A percentile compares a stretch with the other conserved stretches of the same genome.
Conservation (phyloP, 2,329 filamentous ascomycete genomes). For the Fusarium cicatricum region DNA sequence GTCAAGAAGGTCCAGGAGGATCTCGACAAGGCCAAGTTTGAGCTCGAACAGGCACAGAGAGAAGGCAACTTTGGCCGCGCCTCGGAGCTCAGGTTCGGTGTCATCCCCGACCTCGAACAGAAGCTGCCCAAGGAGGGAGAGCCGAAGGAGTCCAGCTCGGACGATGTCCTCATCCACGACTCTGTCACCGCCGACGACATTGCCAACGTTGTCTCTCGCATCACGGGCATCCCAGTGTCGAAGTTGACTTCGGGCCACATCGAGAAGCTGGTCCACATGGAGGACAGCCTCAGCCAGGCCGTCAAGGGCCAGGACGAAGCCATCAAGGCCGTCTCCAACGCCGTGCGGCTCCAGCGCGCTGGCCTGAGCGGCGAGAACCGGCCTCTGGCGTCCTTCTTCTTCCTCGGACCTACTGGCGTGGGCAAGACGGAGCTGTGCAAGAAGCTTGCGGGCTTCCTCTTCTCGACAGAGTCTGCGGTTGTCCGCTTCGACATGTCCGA, state of each 20-base stretch:
- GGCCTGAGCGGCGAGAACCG: constrained; percentile 91
- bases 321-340: constrained; percentile 87
- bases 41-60: constrained; percentile 87
- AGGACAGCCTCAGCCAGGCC: constrained; percentile 82
- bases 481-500: constrained; percentile 98
- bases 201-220: constrained; percentile 86
- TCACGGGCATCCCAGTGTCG: constrained; percentile 90
- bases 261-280: constrained; percentile 95
- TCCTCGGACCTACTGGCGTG: constrained; percentile 94
- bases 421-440: constrained; percentile 98
- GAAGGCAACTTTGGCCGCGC: constrained; percentile 89
- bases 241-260: constrained; percentile 94
- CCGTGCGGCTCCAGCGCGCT: constrained; percentile 91
- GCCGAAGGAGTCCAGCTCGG: constrained; percentile 45
- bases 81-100: constrained; percentile 89
- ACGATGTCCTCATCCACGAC: constrained; percentile 81
- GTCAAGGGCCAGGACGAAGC: constrained; percentile 96
- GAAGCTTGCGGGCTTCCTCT: constrained; percentile 91
- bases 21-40: constrained; percentile 84
- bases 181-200: constrained; percentile 97
- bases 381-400: constrained; percentile 95
- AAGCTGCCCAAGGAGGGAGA: constrained; percentile 80
- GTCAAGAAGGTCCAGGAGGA: constrained; percentile 89
- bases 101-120: constrained; percentile 81
- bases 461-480: constrained; percentile 90